Evolutionary conservation across 768 basidiomycete species (phyloP).

Genomic region (Rhodosporidiobolus odoratus): DNA sequence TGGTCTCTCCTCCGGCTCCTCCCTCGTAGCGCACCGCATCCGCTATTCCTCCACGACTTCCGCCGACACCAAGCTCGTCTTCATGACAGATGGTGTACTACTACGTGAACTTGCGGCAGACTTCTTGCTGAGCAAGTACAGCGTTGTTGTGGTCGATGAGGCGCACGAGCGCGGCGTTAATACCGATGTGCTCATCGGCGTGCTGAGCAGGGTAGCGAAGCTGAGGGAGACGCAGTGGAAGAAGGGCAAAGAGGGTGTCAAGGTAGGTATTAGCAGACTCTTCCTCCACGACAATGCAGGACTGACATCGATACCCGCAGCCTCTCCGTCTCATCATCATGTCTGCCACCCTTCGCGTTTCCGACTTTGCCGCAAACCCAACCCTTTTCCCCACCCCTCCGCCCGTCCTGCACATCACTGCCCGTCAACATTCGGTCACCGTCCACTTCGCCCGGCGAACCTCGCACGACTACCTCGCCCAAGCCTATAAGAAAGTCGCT

Average conservation of each 20-base stretch:
- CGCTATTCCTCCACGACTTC: conserved; percentile 94
- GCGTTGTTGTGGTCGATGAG: conserved; percentile 92
- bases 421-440: conserved; percentile 91
- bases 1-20: conserved; percentile 61
- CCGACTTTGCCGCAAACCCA: conserved; percentile 82
- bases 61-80: conserved; percentile 85
- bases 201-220: conserved; percentile 86
- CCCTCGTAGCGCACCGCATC: conserved; percentile 89
- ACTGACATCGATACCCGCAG: conserved; percentile 47
- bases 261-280: conserved; percentile 51
- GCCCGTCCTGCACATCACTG: conserved; percentile 82
- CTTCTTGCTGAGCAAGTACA: conserved; percentile 89
- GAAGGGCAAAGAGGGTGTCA: conserved; percentile 63
- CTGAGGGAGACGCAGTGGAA: conserved; percentile 86
- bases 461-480: conserved; percentile 75
- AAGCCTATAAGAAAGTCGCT: conserved; percentile 79
- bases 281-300: neutral
- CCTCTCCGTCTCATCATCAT: conserved; percentile 92
- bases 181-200: conserved; percentile 93
- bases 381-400: conserved; percentile 74
- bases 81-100: conserved; percentile 98
- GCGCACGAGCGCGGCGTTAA: conserved; percentile 98
- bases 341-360: conserved; percentile 93
- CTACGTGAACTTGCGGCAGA: conserved; percentile 86
- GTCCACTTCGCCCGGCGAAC: conserved; percentile 88